phyloP scores from a whole-genome alignment of 805 yeast species.

The Millerozyma miso region DNA sequence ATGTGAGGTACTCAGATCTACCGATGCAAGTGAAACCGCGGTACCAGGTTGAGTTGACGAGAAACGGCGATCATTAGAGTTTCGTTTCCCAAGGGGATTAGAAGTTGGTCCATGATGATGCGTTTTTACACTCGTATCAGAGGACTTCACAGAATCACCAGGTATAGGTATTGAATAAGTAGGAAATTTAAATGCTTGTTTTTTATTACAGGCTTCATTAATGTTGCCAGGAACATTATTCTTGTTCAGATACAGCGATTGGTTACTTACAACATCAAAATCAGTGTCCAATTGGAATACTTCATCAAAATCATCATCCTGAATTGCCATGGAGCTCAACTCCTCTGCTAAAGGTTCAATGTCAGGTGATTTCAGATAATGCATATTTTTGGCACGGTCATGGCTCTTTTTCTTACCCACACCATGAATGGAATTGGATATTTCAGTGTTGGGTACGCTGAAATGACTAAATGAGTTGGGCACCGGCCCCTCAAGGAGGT shows the following conservation, averaged over 20 bases:
- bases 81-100: constrained; percentile 7
- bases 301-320: constrained; percentile 28
- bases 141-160: neutral
- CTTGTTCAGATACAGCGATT: neutral
- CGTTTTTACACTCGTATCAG: neutral
- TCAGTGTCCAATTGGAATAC: constrained; percentile 43
- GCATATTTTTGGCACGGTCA: neutral
- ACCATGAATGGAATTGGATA: neutral
- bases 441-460: neutral
- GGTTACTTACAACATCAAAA: constrained; percentile 12
- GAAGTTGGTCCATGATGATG: neutral
- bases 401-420: neutral
- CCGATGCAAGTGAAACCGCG: neutral
- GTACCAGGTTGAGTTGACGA: constrained; percentile 6
- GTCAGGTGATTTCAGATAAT: constrained; percentile 26
- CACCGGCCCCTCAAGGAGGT: neutral
- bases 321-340: constrained; percentile 28
- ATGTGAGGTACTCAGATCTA: constrained; percentile 5
- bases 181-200: constrained; percentile 6
- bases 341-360: constrained; percentile 33
- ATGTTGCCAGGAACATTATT: neutral
- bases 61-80: constrained; percentile 1
- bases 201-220: neutral
- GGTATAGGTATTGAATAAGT: constrained; percentile 6
- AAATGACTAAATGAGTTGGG: neutral